Base-by-base conservation (phyloP, 192 early-diverging fungal genomes). In the Backusella tarrabulga region DNA sequence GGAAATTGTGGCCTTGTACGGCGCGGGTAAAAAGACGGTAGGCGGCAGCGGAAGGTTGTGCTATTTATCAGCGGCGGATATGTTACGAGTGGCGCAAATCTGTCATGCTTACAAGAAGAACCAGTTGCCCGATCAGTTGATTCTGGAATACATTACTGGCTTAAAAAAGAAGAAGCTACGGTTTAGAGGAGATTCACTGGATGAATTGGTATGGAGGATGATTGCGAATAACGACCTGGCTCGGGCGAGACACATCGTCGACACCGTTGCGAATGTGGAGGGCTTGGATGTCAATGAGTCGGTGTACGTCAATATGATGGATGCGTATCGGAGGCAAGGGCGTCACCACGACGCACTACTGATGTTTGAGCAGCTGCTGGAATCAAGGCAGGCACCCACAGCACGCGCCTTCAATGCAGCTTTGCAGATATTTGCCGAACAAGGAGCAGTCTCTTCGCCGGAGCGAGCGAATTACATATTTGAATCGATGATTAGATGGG, bases 371-470 rank as follows among this genome's bases (percentile, higher is more conserved):
- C 14, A 75, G 23, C 23, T 83, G 44, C 34, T 79, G 36, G 38
- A 32, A 12, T 52, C n/a, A 3, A 74, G 17, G 0, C 56, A 54
- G 7, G 36, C 15, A 21, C 81, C 78, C 12, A 23, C 60, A 2
- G 67, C 40, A 29, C 34, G 23, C 29, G 40, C 78, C 0, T 83
- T 83, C n/a, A 83, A 76, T 52, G 78, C 75, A 0, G n/a, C 79
- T 29, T 52, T 83, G 6, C 78, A 80, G 19, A 50, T 77, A 32
- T 77, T 79, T 76, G 56, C 81, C 11, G 75, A 76, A 21, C 78
- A 80, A 34, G 75, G 72, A 6, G 19, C 21, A 42, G 32, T 34
- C 1, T 29, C 56, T 11, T 63, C 56, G 26, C 23, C 56, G 14
- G 81, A 79, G 17, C 36, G 42, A 41, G 75, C 77, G 0, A 42